These are phyloP conservation scores for Plectosphaerella sp. DNA, from an alignment of 2,329 filamentous ascomycete species.

Conservation along the genomic window DNA sequence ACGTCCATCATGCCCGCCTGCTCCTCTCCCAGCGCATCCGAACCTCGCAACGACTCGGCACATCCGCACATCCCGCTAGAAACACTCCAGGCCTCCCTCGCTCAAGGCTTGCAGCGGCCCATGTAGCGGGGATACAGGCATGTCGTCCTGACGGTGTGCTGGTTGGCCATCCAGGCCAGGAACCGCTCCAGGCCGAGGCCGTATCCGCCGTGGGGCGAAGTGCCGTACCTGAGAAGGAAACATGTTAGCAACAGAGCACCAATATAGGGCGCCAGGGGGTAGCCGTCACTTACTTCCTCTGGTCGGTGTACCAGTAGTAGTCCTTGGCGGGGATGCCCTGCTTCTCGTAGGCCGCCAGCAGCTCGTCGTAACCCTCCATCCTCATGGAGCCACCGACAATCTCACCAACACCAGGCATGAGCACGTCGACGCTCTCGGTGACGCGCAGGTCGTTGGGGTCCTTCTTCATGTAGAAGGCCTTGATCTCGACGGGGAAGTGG, in stretches of 20 bases:
- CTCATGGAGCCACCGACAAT: slow-evolving; percentile 97
- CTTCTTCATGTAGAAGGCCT: slow-evolving; percentile 98
- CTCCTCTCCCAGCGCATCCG: neutral
- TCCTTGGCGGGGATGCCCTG: slow-evolving; percentile 79
- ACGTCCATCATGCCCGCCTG: slow-evolving; percentile 8
- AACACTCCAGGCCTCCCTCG: neutral
- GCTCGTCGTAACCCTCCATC: slow-evolving; percentile 85
- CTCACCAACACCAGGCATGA: slow-evolving; percentile 93
- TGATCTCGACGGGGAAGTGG: slow-evolving; percentile 96
- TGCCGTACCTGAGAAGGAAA: slow-evolving; percentile 64
- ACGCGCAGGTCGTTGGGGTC: slow-evolving; percentile 74
- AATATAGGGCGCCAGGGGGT: slow-evolving; percentile 1
- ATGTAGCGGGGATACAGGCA: slow-evolving; percentile 80
- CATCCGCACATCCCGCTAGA: neutral
- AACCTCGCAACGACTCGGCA: neutral
- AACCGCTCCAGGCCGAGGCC: slow-evolving; percentile 84
- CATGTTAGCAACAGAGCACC: neutral
- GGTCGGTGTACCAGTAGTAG: slow-evolving; percentile 99
- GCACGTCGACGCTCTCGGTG: slow-evolving; percentile 83
- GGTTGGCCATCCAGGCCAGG: slow-evolving; percentile 60
- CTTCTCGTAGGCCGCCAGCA: slow-evolving; percentile 81
- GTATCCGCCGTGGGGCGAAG: slow-evolving; percentile 87
- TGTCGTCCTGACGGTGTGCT: slow-evolving; percentile 60
- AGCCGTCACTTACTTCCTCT: slow-evolving; percentile 70
- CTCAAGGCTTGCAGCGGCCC: slow-evolving; percentile 72